These are phyloP conservation scores for Diophrys appendiculata DNA, from an alignment of 73 alveolate genomes.

Conservation along the genomic window DNA sequence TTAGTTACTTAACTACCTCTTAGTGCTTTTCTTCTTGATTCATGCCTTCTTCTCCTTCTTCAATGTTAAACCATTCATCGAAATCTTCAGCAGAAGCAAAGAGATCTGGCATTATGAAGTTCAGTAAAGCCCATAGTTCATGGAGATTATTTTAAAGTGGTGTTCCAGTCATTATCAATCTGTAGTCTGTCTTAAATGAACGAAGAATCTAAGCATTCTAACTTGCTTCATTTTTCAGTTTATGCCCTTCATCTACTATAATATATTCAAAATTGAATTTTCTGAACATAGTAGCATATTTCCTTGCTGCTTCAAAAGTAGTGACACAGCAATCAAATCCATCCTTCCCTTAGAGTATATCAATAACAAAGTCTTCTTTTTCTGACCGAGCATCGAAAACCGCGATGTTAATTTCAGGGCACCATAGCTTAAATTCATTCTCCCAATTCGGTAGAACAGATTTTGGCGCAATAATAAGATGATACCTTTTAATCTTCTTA, in stretches of 20 bases:
- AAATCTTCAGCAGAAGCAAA: constrained; percentile 77
- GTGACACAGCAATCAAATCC: constrained; percentile 92
- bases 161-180: constrained; percentile 95
- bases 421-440: constrained; percentile 90
- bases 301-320: constrained; percentile 88
- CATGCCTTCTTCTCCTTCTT: constrained; percentile 69
- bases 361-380: constrained; percentile 73
- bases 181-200: constrained; percentile 45
- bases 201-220: constrained; percentile 38
- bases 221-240: constrained; percentile 55
- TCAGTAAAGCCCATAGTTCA: constrained; percentile 92
- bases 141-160: constrained; percentile 92
- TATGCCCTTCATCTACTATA: constrained; percentile 95
- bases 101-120: constrained; percentile 94
- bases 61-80: constrained; percentile 76
- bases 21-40: constrained; percentile 80
- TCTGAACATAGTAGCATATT: constrained; percentile 3
- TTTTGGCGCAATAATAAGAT: constrained; percentile 89
- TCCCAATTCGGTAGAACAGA: constrained; percentile 94
- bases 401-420: constrained; percentile 81
- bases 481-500: constrained; percentile 64
- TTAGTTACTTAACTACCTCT: constrained; percentile 53
- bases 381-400: constrained; percentile 80
- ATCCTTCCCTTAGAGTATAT: constrained; percentile 66
- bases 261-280: constrained; percentile 82